These are phyloP conservation scores for Alternaria gaisen DNA, from an alignment of 2,329 filamentous ascomycete genomes.

Conservation along the genomic window DNA sequence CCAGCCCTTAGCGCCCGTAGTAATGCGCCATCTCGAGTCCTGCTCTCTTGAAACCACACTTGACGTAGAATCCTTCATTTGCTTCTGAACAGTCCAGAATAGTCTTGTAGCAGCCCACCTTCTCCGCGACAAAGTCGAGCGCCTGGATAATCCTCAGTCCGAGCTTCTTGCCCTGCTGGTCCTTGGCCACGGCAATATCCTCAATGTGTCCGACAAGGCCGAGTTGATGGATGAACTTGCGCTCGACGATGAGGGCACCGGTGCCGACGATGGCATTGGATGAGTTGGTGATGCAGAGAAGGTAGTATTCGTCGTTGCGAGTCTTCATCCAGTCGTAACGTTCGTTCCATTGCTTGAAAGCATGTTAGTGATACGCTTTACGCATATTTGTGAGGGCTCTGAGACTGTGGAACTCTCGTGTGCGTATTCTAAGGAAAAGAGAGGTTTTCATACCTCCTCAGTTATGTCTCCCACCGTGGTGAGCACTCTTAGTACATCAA, in stretches of 20 bases:
- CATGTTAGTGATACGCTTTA: neutral
- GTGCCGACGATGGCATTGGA: conserved; percentile 81
- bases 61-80: conserved; percentile 97
- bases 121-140: conserved; percentile 84
- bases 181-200: conserved; percentile 93
- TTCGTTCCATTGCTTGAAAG: conserved; percentile 66
- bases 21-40: conserved; percentile 98
- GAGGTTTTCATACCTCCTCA: conserved; percentile 60
- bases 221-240: conserved; percentile 88
- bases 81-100: conserved; percentile 96
- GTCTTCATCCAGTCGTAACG: conserved; percentile 83
- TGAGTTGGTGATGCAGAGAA: conserved; percentile 84
- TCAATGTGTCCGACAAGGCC: conserved; percentile 94
- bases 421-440: neutral
- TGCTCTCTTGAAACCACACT: conserved; percentile 92
- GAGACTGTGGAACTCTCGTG: neutral
- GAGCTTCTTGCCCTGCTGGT: conserved; percentile 97
- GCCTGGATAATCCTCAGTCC: conserved; percentile 93
- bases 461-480: conserved; percentile 91
- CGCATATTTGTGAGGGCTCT: neutral
- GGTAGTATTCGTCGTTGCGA: conserved; percentile 81
- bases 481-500: conserved; percentile 89
- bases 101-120: conserved; percentile 94
- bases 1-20: conserved; percentile 59
- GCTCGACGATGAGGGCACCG: conserved; percentile 88